Base-by-base conservation (phyloP, 2,329 filamentous ascomycete genomes). In the Sporothrix brasiliensis region DNA sequence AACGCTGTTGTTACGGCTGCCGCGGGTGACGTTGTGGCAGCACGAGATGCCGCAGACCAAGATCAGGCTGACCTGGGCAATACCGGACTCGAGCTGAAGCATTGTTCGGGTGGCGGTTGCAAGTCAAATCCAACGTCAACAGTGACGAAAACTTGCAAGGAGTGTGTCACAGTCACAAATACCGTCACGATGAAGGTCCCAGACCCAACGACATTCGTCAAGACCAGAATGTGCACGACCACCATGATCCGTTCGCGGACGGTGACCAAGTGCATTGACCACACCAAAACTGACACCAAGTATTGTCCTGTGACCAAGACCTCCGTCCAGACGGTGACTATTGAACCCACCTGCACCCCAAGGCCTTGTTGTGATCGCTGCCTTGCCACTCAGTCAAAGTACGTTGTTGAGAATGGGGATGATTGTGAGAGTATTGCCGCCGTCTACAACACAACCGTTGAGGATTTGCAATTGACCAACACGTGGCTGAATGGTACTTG, bases 211-310 rank as follows among this genome's bases (percentile, higher is more conserved):
- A 71, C 69, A 4, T 30, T 68, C 14, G 58, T 68, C 63, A 58
- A 66, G 52, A 66, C 58, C 10, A 70, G 60, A 50, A 61, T 52
- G 63, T 69, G 67, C 67, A 69, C 67, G 54, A 69, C 67, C 4
- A 69, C 67, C 2, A 49, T 69, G 67, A 58, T 69, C 54, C 27
- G 47, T 9, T 69, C 67, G 11, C 47, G 30, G 66, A 72, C 71
- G 7, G 24, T 70, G 27, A 72, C 71, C 34, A 68, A 68, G 58
- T 72, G 71, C 52, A 24, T 72, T 49, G 66, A 70, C 66, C 71
- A 65, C 52, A 68, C 50, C 52, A 58, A 69, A 47, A 72, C 71
- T 14, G 41, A 66, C 16, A 72, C 69, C n/a, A 67, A 70, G 53
- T 72, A 60, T 27, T 61, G 68, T 19, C 71, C 71, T 49, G 68